phyloP scores from a whole-genome alignment of 176 grass and related monocot species.

The Aegilops speltoides region DNA sequence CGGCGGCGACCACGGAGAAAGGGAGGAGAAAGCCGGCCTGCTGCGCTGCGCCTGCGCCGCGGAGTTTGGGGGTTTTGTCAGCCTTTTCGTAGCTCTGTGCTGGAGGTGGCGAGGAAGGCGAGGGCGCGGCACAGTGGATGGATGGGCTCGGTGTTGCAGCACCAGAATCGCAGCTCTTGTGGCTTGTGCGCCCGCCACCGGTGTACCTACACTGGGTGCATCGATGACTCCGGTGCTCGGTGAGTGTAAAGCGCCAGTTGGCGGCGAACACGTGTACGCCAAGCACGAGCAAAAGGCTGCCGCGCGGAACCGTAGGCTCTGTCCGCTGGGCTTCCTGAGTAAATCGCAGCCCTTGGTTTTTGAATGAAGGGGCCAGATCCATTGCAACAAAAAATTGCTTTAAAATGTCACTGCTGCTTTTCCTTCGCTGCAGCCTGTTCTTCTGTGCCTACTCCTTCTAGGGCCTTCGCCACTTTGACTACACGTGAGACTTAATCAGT shows the following conservation, averaged over 20 bases:
- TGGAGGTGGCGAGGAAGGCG: neutral
- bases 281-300: neutral
- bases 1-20: too few species aligned
- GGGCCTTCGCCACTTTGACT: neutral
- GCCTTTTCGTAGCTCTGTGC: neutral
- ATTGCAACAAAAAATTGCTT: neutral
- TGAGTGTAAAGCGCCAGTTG: neutral
- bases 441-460: neutral
- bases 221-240: neutral
- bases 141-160: neutral
- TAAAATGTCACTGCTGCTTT: neutral
- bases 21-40: too few species aligned
- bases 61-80: too few species aligned
- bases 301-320: neutral
- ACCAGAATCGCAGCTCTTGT: neutral
- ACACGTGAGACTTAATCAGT: too few species aligned
- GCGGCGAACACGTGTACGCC: neutral
- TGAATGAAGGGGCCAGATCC: neutral
- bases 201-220: neutral
- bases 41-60: too few species aligned
- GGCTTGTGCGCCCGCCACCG: neutral
- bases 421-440: neutral
- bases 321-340: neutral
- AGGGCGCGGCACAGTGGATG: neutral
- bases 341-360: neutral